Evolutionary conservation across 768 basidiomycete species (phyloP).

Genomic region (Mycena vitilis): DNA sequence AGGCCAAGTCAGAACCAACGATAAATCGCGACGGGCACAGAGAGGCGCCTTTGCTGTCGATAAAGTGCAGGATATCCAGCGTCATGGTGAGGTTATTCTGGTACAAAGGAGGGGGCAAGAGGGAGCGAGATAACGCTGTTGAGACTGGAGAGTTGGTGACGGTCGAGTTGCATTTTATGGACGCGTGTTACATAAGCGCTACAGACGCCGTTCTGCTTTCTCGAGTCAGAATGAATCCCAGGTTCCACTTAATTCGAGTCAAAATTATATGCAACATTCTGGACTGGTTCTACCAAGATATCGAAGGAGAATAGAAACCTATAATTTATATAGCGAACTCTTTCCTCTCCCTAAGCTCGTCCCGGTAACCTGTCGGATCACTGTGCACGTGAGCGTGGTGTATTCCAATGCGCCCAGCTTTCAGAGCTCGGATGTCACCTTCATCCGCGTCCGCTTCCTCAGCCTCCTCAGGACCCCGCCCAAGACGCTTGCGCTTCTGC

Average conservation of each 20-base stretch:
- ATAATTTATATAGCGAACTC: no score
- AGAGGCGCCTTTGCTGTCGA: slow-evolving; percentile 77
- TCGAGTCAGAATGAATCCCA: no score
- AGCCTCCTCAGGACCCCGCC: background rate
- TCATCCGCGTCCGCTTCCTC: background rate
- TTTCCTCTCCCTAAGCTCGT: no score
- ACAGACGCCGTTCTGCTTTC: no score
- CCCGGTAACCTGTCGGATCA: no score
- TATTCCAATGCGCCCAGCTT: background rate
- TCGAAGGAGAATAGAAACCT: no score
- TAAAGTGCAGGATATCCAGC: slow-evolving; percentile 82
- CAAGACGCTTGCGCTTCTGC: slow-evolving; percentile 13
- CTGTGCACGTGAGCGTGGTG: background rate
- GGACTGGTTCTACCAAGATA: no score
- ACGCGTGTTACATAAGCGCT: slow-evolving; percentile 13
- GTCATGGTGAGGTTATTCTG: slow-evolving; percentile 64
- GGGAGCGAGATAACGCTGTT: background rate
- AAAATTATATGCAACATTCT: no score
- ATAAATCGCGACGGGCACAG: no score
- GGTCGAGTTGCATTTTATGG: slow-evolving; percentile 16
- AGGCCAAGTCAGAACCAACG: no score
- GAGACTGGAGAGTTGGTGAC: background rate
- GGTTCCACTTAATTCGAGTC: no score
- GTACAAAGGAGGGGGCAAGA: no score
- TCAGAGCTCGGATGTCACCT: background rate